Evolutionary conservation across 331 rosid species (phyloP).

Genomic region (Quercus phellos): DNA sequence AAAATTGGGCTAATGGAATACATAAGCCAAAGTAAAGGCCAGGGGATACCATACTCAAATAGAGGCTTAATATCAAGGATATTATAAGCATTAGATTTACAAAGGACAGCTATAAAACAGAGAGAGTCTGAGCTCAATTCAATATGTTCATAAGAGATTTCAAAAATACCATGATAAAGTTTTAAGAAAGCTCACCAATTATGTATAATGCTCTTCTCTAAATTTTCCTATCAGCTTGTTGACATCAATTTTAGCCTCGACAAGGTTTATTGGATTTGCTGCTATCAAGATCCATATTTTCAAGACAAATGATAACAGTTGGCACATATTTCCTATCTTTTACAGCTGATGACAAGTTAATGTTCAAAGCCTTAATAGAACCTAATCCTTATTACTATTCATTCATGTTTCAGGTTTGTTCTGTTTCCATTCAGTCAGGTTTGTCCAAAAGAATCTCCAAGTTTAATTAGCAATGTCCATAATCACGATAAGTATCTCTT

Average conservation of each 20-base stretch:
- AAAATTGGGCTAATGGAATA: not conserved
- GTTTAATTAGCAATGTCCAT: not conserved
- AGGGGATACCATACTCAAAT: slow-evolving; percentile 24
- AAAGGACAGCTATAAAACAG: not conserved
- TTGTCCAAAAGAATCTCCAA: not conserved
- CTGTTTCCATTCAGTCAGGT: not conserved
- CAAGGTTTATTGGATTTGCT: not conserved
- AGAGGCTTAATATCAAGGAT: slow-evolving; percentile 16
- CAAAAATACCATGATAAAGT: not conserved
- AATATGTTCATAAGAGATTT: not conserved
- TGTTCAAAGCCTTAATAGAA: not conserved
- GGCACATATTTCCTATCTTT: not conserved
- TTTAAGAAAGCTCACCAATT: not conserved
- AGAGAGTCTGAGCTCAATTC: not conserved
- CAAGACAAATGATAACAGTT: not conserved
- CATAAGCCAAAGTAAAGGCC: slow-evolving; percentile 3
- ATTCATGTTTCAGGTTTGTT: not conserved
- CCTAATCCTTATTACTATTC: not conserved
- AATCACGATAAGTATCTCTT: not conserved
- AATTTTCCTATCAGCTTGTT: not conserved
- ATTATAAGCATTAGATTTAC: slow-evolving; percentile 3
- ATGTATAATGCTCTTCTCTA: not conserved
- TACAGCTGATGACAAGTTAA: not conserved
- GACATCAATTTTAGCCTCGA: not conserved
- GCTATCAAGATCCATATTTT: not conserved